These are phyloP conservation scores for Sporothrix variecibatus DNA, from an alignment of 2,329 filamentous ascomycete species.

Conservation along the genomic window DNA sequence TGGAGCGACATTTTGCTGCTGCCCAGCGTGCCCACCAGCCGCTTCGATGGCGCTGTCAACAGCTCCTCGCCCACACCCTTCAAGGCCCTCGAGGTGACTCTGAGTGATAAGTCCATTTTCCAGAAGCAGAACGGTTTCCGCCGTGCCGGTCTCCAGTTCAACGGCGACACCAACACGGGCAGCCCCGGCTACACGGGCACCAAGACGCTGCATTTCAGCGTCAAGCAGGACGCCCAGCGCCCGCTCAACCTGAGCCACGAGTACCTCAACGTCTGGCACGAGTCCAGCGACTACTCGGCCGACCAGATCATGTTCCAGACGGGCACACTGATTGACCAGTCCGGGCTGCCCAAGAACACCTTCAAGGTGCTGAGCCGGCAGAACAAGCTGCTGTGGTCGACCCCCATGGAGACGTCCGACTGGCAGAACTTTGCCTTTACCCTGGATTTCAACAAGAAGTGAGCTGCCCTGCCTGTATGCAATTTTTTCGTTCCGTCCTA, in stretches of 20 bases:
- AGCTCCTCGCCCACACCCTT: conserved; percentile 26
- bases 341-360: conserved; percentile 41
- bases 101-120: conserved; percentile 49
- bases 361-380: conserved; percentile 46
- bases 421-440: conserved; percentile 65
- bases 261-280: conserved; percentile 44
- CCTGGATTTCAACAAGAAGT: conserved; percentile 58
- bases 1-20: conserved; percentile 44
- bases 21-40: conserved; percentile 34
- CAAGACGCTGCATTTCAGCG: conserved; percentile 43
- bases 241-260: conserved; percentile 43
- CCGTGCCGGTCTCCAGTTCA: conserved; percentile 48
- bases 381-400: conserved; percentile 45
- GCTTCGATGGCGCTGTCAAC: conserved; percentile 43
- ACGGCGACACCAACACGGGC: conserved; percentile 44
- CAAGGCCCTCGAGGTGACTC: conserved; percentile 47
- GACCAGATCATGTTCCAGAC: conserved; percentile 45
- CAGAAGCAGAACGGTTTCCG: conserved; percentile 49
- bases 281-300: conserved; percentile 41
- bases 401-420: conserved; percentile 45
- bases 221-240: conserved; percentile 38
- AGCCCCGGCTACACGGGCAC: conserved; percentile 41
- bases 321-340: conserved; percentile 41
- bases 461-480: conserved; percentile 32
- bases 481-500: neutral